A percentile compares a stretch with the other conserved stretches of the same genome.
These are phyloP conservation scores for Harringtonia lauricola DNA, from an alignment of 2,329 filamentous ascomycete genomes.

Conservation along the genomic window DNA sequence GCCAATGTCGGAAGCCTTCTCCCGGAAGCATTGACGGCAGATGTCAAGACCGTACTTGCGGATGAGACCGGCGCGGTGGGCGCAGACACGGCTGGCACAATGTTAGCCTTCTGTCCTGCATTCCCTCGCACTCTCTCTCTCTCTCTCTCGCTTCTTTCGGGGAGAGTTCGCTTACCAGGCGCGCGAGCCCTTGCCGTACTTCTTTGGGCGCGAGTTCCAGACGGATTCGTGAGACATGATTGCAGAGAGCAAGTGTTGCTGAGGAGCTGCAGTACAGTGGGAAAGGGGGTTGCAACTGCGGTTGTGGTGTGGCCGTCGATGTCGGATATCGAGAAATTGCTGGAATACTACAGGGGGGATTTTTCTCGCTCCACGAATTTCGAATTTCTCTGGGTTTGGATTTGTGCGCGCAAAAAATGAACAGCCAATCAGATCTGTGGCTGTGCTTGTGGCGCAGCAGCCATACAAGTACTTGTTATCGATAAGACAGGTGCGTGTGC, in stretches of 20 bases:
- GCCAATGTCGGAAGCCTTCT: conserved; percentile 62
- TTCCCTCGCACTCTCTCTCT: too few species aligned
- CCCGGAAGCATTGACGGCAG: conserved; percentile 70
- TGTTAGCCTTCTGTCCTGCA: conserved; percentile 14
- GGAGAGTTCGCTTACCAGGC: conserved; percentile 53
- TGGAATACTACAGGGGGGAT: conserved; percentile 1
- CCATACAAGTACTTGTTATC: conserved; percentile 1
- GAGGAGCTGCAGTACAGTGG: background rate
- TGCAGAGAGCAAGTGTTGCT: conserved; percentile 20
- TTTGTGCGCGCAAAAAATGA: conserved; percentile 9
- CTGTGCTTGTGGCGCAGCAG: background rate
- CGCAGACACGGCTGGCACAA: conserved; percentile 51
- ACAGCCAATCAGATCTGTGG: conserved; percentile 3
- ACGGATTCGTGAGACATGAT: conserved; percentile 78
- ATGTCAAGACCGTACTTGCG: conserved; percentile 98
- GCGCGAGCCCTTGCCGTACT: conserved; percentile 93
- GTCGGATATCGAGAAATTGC: background rate
- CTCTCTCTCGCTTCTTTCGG: conserved; percentile 1
- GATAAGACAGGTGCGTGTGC: conserved; percentile 7
- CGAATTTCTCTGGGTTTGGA: conserved; percentile 5
- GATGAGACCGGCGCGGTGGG: conserved; percentile 97
- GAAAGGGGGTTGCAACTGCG: background rate
- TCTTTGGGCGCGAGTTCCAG: conserved; percentile 97
- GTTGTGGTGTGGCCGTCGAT: background rate
- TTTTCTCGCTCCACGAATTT: conserved; percentile 7